Conservation (phyloP, 1,284 basidiomycete species). For the Phenoliferia sp. region DNA sequence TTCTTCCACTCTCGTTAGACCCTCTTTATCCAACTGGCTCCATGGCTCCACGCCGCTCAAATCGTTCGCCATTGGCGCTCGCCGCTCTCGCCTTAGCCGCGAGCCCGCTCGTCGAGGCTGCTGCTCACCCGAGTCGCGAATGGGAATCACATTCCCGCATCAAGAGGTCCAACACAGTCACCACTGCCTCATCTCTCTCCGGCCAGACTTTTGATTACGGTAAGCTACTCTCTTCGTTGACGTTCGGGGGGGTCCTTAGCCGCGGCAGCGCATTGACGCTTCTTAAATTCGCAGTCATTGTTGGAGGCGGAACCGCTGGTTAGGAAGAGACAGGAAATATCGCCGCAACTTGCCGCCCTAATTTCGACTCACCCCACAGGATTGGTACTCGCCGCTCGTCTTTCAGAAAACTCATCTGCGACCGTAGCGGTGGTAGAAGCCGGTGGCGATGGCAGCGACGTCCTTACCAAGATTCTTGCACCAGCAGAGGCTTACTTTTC, state of each 20-base stretch:
- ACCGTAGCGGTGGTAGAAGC: constrained; percentile 63
- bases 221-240: too few species aligned
- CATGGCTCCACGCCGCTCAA: not conserved
- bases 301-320: constrained; percentile 11
- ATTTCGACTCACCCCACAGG: too few species aligned
- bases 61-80: not conserved
- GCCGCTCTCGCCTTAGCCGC: not conserved
- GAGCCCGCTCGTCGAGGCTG: not conserved
- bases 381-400: constrained; percentile 62
- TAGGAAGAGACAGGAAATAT: too few species aligned
- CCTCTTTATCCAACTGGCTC: not conserved
- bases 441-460: constrained; percentile 42
- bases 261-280: not conserved
- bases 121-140: not conserved
- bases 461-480: constrained; percentile 11
- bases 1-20: not conserved
- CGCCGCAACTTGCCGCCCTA: too few species aligned
- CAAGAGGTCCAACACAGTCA: not conserved
- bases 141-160: not conserved
- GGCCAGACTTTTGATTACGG: constrained; percentile 2
- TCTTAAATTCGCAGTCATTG: constrained; percentile 10
- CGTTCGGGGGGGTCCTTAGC: too few species aligned
- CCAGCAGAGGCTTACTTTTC: constrained; percentile 24
- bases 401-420: constrained; percentile 65
- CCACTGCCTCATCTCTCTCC: not conserved